These are phyloP conservation scores for Ophiostoma quercus DNA, from an alignment of 2,329 filamentous ascomycete genomes.

Conservation along the genomic window DNA sequence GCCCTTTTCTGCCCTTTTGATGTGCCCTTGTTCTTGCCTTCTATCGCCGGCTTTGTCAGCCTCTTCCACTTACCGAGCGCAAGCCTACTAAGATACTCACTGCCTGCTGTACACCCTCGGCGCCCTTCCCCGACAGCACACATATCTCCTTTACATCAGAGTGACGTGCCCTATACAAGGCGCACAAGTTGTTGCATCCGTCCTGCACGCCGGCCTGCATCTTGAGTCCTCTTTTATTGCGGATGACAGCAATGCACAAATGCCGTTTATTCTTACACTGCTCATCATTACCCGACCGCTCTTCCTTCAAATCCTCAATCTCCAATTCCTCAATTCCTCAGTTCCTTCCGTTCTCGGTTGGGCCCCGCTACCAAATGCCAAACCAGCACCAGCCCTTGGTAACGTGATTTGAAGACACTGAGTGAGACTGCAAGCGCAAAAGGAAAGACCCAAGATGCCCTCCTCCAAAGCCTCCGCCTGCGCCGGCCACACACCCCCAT, in stretches of 20 bases:
- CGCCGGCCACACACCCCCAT: not conserved
- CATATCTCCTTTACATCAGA: not conserved
- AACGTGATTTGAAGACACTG: not conserved
- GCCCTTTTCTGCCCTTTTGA: not conserved
- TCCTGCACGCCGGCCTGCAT: not conserved
- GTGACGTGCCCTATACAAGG: not conserved
- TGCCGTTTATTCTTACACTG: not conserved
- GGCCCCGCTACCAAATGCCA: slow-evolving; percentile 20
- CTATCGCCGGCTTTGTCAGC: not conserved
- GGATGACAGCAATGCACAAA: not conserved
- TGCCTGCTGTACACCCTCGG: not conserved
- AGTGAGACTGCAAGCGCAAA: not conserved
- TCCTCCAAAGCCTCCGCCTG: too few relatives aligned
- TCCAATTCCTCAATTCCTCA: slow-evolving; percentile 18
- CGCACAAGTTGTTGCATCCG: not conserved
- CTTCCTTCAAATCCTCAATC: slow-evolving; percentile 22
- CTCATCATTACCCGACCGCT: slow-evolving; percentile 26
- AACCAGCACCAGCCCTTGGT: not conserved
- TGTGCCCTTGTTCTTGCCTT: not conserved
- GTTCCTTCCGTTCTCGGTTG: slow-evolving; percentile 27
- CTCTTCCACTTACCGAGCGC: not conserved
- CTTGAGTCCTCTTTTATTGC: not conserved
- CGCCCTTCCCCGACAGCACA: not conserved
- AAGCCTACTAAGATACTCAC: not conserved
- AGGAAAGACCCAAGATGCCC: not conserved